phyloP scores from a whole-genome alignment of 768 basidiomycete species.

The Aureoboletus auriporus region DNA sequence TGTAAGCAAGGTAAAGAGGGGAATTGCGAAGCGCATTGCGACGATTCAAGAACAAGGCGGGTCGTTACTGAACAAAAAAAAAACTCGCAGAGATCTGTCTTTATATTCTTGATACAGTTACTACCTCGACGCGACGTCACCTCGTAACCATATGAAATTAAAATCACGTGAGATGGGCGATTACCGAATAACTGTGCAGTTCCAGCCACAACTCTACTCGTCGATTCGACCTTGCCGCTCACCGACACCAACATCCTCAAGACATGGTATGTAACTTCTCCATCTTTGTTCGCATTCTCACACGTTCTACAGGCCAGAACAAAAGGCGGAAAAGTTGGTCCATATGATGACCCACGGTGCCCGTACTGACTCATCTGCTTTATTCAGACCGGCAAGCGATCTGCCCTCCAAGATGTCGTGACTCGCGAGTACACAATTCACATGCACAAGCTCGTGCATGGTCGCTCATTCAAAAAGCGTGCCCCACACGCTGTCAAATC shows the following conservation, averaged over 20 bases:
- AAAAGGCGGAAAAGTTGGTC: slow-evolving; percentile 28
- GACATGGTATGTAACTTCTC: slow-evolving; percentile 53
- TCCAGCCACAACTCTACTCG: slow-evolving; percentile 55
- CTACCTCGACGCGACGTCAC: no score
- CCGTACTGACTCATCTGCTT: slow-evolving; percentile 3
- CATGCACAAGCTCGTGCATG: slow-evolving; percentile 92
- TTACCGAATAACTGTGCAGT: slow-evolving; percentile 36
- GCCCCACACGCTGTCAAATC: slow-evolving; percentile 97
- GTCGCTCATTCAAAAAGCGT: slow-evolving; percentile 94
- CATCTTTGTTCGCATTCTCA: slow-evolving; percentile 11
- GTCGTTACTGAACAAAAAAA: neutral
- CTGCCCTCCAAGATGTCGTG: slow-evolving; percentile 96
- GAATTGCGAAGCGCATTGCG: slow-evolving; percentile 17
- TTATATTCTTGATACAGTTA: no score
- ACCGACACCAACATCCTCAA: slow-evolving; percentile 61
- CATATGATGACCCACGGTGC: slow-evolving; percentile 20
- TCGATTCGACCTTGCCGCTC: slow-evolving; percentile 36
- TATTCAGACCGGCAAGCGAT: slow-evolving; percentile 79
- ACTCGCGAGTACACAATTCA: slow-evolving; percentile 99
- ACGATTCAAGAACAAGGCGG: neutral
- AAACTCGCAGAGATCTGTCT: no score
- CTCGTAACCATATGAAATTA: no score
- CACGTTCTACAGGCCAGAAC: slow-evolving; percentile 37
- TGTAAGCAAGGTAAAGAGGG: slow-evolving; percentile 11
- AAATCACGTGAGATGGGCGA: slow-evolving; percentile 21